Evolutionary conservation across 768 basidiomycete species (phyloP), one percentile per base, ranked within the genome.

Genomic region (Amanita pseudoporphyria): DNA sequence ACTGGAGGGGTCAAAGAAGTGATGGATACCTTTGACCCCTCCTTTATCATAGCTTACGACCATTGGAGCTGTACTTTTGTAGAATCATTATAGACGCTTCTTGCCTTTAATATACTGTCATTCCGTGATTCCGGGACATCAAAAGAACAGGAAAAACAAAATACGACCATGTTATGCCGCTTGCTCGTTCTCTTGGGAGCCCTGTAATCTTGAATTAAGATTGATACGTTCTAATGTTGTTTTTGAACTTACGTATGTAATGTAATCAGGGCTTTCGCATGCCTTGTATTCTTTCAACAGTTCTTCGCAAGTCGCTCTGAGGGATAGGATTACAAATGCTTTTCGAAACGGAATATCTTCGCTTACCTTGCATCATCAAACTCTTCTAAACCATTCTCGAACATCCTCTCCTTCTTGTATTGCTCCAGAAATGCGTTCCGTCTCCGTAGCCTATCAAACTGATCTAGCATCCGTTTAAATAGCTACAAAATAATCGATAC

Each of bases 391-490:
- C 84, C 84, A 62, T 94, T 85, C 62, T 87, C 85, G 62, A 99
- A 99, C 74, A 95, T 84, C 61, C 86, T 85, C 65, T 97, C 93
- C 62, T 91, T 92, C 72, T 95, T 96, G 72, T 98, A 99, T 62
- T 94, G 90, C 49, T 97, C 93, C 67, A 99, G 65, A 65, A 95
- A 98, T 2, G 96, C 96, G 59, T 95, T 95, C 41, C 90, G 77
- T 66, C 82, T 87, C 50, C 82, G 70, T 43, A 98, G 70, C 36
- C 81, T 76, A 60, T 97, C 95, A 63, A 91, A 99, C 64, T 98
- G 94, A 60, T 94, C 87, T 45, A 98, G 69, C 82, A 94, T 95
- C 1, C 92, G 83, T 66, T 93, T 91, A 73, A 98, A 97, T 36
- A 98, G 67, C 92, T 95, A 60, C 41, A 28, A 24, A 45, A 30